These are phyloP conservation scores for Maudiozyma turicensis DNA, from an alignment of 805 yeast species.

Conservation along the genomic window DNA sequence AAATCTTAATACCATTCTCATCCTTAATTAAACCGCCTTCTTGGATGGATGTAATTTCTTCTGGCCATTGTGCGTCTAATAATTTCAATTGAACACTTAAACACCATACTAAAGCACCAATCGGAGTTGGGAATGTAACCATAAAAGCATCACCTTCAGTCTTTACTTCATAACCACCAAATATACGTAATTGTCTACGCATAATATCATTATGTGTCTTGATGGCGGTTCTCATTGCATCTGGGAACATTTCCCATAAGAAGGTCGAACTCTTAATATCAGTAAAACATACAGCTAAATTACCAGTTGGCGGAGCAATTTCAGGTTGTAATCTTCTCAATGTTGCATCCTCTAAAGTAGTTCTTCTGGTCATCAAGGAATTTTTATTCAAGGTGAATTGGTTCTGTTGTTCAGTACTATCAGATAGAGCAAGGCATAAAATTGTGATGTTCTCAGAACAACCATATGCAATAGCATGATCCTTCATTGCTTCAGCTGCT, in stretches of 20 bases:
- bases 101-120: constrained; percentile 89
- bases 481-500: constrained; percentile 90
- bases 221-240: constrained; percentile 94
- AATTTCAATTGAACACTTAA: constrained; percentile 81
- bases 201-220: constrained; percentile 87
- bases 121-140: constrained; percentile 92
- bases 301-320: constrained; percentile 90
- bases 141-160: constrained; percentile 99
- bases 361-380: constrained; percentile 39
- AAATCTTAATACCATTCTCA: constrained; percentile 45
- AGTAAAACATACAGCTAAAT: constrained; percentile 90
- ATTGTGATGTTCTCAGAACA: constrained; percentile 70
- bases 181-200: constrained; percentile 85
- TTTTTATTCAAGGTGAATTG: constrained; percentile 29
- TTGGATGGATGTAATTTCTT: constrained; percentile 72
- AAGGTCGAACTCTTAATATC: constrained; percentile 92
- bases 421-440: constrained; percentile 63
- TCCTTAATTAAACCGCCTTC: constrained; percentile 80
- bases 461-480: constrained; percentile 90
- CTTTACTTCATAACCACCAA: constrained; percentile 96
- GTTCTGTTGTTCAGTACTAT: constrained; percentile 31
- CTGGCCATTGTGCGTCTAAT: constrained; percentile 89
- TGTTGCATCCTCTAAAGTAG: constrained; percentile 61
- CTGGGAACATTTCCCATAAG: constrained; percentile 87
- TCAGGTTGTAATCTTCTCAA: constrained; percentile 80